A percentile compares a stretch with the other conserved stretches of the same genome.
These are phyloP conservation scores for Blepharisma stoltei DNA, from an alignment of 73 alveolate species.

Conservation along the genomic window DNA sequence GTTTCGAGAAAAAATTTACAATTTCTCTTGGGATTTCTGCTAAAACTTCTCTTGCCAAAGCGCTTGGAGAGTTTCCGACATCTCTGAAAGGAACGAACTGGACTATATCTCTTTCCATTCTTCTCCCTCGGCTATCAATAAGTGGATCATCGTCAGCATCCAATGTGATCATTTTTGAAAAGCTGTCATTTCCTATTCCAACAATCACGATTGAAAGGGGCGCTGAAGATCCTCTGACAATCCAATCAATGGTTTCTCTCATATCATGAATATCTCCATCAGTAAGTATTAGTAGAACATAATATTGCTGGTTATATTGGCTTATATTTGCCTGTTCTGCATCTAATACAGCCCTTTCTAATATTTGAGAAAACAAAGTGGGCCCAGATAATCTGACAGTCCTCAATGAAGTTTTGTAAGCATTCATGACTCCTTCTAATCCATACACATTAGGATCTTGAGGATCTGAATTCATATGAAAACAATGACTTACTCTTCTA, in stretches of 20 bases:
- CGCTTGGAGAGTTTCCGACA: conserved; percentile 17
- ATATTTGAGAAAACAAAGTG: conserved; percentile 55
- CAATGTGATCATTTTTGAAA: conserved; percentile 52
- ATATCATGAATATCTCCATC: conserved; percentile 49
- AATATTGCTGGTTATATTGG: conserved; percentile 34
- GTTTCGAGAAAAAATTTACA: background rate
- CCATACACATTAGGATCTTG: conserved; percentile 57
- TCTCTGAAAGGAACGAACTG: conserved; percentile 40
- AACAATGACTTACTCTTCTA: conserved; percentile 54
- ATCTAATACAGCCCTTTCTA: conserved; percentile 17
- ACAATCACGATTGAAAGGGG: conserved; percentile 44
- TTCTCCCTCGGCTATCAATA: conserved; percentile 39
- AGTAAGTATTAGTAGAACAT: conserved; percentile 39
- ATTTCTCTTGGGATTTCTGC: conserved; percentile 41
- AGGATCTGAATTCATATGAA: conserved; percentile 57
- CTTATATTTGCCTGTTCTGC: conserved; percentile 33
- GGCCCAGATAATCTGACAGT: conserved; percentile 57
- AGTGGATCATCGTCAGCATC: conserved; percentile 59
- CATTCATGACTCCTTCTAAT: conserved; percentile 49
- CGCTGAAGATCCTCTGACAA: conserved; percentile 26
- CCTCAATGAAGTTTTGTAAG: conserved; percentile 46
- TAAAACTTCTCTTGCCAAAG: conserved; percentile 33
- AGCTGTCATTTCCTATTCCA: conserved; percentile 70
- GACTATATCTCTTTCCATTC: conserved; percentile 39
- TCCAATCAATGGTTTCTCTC: conserved; percentile 36